A percentile compares a stretch with the other conserved stretches of the same genome.
These are phyloP conservation scores for Neonectria ditissima DNA, from an alignment of 2,329 filamentous ascomycete species.

Conservation along the genomic window DNA sequence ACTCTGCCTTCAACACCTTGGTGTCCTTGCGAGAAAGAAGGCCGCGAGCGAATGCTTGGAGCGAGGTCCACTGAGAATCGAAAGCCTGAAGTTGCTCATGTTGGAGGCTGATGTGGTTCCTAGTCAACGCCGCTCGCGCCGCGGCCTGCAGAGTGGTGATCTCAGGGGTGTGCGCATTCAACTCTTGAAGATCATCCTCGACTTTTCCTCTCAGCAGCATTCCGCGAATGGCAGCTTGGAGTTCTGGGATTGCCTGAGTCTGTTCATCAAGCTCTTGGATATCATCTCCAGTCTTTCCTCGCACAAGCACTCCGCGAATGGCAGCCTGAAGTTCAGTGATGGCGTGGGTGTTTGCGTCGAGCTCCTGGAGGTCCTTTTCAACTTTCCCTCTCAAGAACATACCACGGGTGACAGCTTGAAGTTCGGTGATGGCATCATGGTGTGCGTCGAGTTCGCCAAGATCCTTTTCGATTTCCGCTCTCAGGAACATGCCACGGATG, in stretches of 20 bases:
- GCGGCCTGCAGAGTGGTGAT: slow-evolving; percentile 73
- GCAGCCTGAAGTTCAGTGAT: slow-evolving; percentile 68
- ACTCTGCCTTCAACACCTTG: slow-evolving; percentile 59
- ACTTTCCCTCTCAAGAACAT: slow-evolving; percentile 70
- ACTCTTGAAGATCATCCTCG: slow-evolving; percentile 62
- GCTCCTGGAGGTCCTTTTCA: slow-evolving; percentile 55
- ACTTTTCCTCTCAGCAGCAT: slow-evolving; percentile 71
- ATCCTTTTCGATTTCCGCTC: slow-evolving; percentile 67
- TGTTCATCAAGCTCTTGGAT: not conserved
- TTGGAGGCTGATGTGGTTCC: slow-evolving; percentile 64
- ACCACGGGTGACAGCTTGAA: slow-evolving; percentile 77
- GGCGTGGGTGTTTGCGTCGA: not conserved
- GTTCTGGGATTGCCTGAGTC: not conserved
- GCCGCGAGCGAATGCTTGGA: slow-evolving; percentile 59
- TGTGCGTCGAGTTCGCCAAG: slow-evolving; percentile 64
- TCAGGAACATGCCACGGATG: slow-evolving; percentile 74
- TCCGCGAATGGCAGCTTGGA: slow-evolving; percentile 77
- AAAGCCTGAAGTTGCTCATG: slow-evolving; percentile 64
- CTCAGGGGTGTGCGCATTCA: slow-evolving; percentile 63
- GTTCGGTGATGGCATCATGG: slow-evolving; percentile 61
- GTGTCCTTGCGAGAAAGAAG: slow-evolving; percentile 60
- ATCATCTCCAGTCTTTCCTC: slow-evolving; percentile 67
- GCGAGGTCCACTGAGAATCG: slow-evolving; percentile 61
- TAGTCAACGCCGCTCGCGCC: slow-evolving; percentile 71
- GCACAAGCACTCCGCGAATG: slow-evolving; percentile 74